Percentiles rank a stretch among this genome's conserved stretches.
Evolutionary conservation across 2,329 filamentous ascomycete genomes (phyloP).

Genomic region (Thelonectria blattea): DNA sequence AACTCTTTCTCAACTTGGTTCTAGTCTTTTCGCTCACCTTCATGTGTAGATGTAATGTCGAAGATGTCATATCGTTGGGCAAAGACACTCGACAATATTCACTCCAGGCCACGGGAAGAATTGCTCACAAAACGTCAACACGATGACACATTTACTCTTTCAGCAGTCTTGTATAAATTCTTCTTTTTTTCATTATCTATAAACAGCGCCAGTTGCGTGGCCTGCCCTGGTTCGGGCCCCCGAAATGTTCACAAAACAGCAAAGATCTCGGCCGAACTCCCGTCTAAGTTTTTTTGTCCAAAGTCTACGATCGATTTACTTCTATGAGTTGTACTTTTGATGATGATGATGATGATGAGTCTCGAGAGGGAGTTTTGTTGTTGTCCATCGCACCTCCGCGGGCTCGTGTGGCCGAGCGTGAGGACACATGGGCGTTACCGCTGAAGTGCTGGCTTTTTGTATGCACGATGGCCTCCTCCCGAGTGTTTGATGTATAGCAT

Average conservation of each 20-base stretch:
- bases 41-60: too few species aligned
- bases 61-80: too few species aligned
- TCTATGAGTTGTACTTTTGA: constrained; percentile 23
- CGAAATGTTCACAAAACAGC: constrained; percentile 14
- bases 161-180: not conserved
- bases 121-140: not conserved
- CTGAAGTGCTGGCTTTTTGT: not conserved
- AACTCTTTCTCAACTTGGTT: too few species aligned
- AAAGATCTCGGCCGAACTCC: constrained; percentile 23
- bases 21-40: too few species aligned
- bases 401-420: not conserved
- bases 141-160: not conserved
- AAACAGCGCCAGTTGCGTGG: constrained; percentile 30
- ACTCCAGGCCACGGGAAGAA: not conserved
- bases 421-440: not conserved
- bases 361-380: constrained; percentile 14
- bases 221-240: constrained; percentile 15
- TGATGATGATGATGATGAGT: constrained; percentile 1
- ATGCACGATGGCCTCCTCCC: constrained; percentile 18
- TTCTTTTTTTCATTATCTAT: constrained; percentile 21
- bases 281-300: constrained; percentile 28
- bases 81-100: too few species aligned
- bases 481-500: constrained; percentile 34
- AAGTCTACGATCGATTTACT: constrained; percentile 29
- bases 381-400: constrained; percentile 10